A percentile compares a stretch with the other conserved stretches of the same genome.
phyloP scores from a whole-genome alignment of 2,329 filamentous ascomycete species.

The Alternaria sp. region DNA sequence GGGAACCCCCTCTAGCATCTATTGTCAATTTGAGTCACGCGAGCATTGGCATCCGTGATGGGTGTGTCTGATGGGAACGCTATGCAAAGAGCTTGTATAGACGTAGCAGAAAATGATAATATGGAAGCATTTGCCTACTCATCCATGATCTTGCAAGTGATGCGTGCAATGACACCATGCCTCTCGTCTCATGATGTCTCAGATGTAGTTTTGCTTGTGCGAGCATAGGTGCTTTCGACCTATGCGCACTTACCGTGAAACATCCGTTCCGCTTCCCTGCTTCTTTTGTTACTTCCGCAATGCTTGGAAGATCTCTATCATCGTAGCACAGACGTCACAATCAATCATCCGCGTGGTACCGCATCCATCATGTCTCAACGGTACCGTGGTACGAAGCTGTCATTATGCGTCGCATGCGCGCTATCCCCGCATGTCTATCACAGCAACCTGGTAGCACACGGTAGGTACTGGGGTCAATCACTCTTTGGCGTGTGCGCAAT shows the following conservation, averaged over 20 bases:
- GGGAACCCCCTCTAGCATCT: constrained; percentile 12
- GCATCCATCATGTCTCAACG: constrained; percentile 8
- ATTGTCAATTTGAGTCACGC: constrained; percentile 21
- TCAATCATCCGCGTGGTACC: constrained; percentile 15
- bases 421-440: neutral
- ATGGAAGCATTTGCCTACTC: neutral
- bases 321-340: constrained; percentile 2
- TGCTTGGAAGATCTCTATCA: neutral
- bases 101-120: constrained; percentile 24
- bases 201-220: neutral
- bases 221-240: neutral
- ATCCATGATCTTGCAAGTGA: neutral
- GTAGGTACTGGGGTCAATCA: neutral
- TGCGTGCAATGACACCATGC: neutral
- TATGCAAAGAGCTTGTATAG: constrained; percentile 35
- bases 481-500: neutral
- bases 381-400: constrained; percentile 17
- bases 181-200: neutral
- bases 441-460: neutral
- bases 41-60: constrained; percentile 5
- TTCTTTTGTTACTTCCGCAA: neutral
- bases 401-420: constrained; percentile 10
- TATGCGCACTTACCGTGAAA: neutral
- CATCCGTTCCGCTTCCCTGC: neutral
- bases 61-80: constrained; percentile 8